These are phyloP conservation scores for Penicillium steckii DNA, from an alignment of 495 filamentous ascomycete species.

Conservation along the genomic window DNA sequence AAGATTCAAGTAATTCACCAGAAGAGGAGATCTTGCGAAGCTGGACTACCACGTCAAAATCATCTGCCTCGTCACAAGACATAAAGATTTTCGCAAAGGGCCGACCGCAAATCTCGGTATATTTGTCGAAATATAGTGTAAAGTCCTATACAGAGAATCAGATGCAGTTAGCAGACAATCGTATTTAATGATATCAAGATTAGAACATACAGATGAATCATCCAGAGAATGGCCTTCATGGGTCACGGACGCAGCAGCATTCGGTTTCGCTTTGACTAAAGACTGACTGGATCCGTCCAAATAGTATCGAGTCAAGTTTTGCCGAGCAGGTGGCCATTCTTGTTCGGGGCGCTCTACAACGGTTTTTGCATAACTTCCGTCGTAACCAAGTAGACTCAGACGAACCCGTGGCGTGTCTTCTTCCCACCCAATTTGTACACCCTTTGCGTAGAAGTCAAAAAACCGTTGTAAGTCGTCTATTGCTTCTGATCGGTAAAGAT, in stretches of 20 bases:
- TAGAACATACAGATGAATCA: slow-evolving; percentile 1
- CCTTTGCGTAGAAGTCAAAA: slow-evolving; percentile 33
- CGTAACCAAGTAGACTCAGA: slow-evolving; percentile 12
- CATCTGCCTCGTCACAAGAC: slow-evolving; percentile 6
- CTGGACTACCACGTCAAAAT: slow-evolving; percentile 17
- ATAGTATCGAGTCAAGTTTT: neutral
- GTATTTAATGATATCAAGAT: neutral
- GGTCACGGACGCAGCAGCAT: neutral
- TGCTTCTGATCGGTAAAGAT: slow-evolving; percentile 21
- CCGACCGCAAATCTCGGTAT: slow-evolving; percentile 12
- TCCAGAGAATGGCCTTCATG: slow-evolving; percentile 8
- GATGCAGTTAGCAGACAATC: no score
- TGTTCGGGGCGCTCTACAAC: slow-evolving; percentile 10
- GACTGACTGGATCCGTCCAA: neutral
- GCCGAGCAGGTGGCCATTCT: slow-evolving; percentile 3
- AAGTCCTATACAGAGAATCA: slow-evolving; percentile 8
- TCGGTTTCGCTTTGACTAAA: neutral
- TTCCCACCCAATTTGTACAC: slow-evolving; percentile 36
- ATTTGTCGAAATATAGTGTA: slow-evolving; percentile 8
- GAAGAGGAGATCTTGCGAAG: slow-evolving; percentile 12
- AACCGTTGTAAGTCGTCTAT: slow-evolving; percentile 28
- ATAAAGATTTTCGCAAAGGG: slow-evolving; percentile 15
- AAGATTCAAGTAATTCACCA: slow-evolving; percentile 4
- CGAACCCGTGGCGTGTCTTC: slow-evolving; percentile 25
- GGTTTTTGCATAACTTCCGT: slow-evolving; percentile 9